phyloP scores from a whole-genome alignment of 2,329 filamentous ascomycete genomes.

The Aureobasidium sp. region DNA sequence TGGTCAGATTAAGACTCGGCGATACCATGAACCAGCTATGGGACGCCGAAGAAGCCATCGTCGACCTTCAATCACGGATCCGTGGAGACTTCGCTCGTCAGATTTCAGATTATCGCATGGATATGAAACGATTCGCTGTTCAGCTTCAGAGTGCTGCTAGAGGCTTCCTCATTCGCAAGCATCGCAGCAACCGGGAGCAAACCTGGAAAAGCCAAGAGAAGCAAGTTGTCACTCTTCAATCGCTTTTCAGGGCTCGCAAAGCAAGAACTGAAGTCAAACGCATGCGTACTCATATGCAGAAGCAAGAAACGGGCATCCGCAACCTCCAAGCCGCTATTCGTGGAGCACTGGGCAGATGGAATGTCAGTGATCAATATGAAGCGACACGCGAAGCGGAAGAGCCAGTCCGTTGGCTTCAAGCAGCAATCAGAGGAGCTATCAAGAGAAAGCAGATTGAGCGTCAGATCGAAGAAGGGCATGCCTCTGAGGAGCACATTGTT shows the following conservation, averaged over 20 bases:
- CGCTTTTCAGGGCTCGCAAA: constrained; percentile 63
- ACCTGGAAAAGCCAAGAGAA: constrained; percentile 63
- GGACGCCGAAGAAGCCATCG: constrained; percentile 70
- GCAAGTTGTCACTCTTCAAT: constrained; percentile 71
- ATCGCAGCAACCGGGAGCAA: constrained; percentile 55
- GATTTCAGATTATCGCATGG: constrained; percentile 70
- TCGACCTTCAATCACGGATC: constrained; percentile 79
- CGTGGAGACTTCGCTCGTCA: constrained; percentile 83
- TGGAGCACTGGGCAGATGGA: constrained; percentile 47
- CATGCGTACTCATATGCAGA: constrained; percentile 42
- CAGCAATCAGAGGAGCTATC: constrained; percentile 42
- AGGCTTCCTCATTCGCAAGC: constrained; percentile 65
- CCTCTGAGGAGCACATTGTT: constrained; percentile 54
- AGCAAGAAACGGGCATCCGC: constrained; percentile 39
- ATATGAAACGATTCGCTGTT: constrained; percentile 75
- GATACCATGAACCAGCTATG: constrained; percentile 82
- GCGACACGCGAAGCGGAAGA: constrained; percentile 32
- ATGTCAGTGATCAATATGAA: constrained; percentile 46
- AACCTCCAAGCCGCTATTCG: constrained; percentile 39
- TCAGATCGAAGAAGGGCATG: constrained; percentile 56
- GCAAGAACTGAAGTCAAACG: constrained; percentile 39
- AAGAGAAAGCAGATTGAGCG: constrained; percentile 35
- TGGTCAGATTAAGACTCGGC: constrained; percentile 69
- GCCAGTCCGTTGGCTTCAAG: constrained; percentile 33
- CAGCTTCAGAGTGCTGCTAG: constrained; percentile 72